These are phyloP conservation scores for Wickerhamomyces silvicola DNA, from an alignment of 805 yeast genomes.

Conservation along the genomic window DNA sequence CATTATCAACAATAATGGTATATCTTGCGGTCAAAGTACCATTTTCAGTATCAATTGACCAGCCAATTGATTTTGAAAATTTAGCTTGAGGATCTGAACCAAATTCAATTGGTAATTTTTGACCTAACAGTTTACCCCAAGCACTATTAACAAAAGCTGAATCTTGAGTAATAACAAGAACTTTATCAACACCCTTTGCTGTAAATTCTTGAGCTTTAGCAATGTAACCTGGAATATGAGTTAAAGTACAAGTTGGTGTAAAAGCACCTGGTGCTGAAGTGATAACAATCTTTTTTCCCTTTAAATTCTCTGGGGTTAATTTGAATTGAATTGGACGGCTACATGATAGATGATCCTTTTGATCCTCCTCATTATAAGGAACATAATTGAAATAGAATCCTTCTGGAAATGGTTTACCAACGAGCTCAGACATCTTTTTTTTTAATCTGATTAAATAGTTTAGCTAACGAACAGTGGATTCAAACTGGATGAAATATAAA, in stretches of 20 bases:
- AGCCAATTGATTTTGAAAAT: conserved; percentile 56
- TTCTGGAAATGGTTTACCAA: conserved; percentile 23
- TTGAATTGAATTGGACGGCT: conserved; percentile 20
- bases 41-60: conserved; percentile 43
- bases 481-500: no score
- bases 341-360: conserved; percentile 20
- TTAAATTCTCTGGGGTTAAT: conserved; percentile 19
- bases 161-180: conserved; percentile 60
- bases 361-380: conserved; percentile 22
- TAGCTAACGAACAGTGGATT: no score
- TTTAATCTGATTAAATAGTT: no score
- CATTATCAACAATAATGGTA: conserved; percentile 62
- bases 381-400: conserved; percentile 24
- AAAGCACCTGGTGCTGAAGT: conserved; percentile 85
- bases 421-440: conserved; percentile 15
- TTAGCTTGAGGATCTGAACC: conserved; percentile 61
- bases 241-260: conserved; percentile 73
- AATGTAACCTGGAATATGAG: conserved; percentile 67
- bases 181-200: conserved; percentile 51
- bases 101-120: conserved; percentile 34
- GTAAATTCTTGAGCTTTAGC: conserved; percentile 42
- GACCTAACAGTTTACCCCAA: conserved; percentile 46
- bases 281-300: conserved; percentile 41
- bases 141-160: conserved; percentile 68
- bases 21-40: conserved; percentile 66